Percentiles rank a stretch among this genome's conserved stretches.
Conservation (phyloP, 2,329 filamentous ascomycete genomes). For the Trichoderma aggressivum region DNA sequence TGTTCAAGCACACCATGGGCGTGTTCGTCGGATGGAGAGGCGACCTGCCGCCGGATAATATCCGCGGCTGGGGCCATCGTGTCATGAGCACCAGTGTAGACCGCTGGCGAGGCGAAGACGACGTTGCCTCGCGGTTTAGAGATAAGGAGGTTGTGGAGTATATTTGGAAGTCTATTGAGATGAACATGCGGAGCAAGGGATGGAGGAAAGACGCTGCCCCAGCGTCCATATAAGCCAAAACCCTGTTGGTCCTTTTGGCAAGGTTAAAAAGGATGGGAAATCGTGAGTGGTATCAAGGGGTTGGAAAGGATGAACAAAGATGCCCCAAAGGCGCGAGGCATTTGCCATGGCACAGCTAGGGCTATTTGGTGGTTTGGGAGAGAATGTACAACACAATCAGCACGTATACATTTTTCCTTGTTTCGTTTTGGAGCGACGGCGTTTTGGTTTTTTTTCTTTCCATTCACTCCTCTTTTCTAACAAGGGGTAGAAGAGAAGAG, state of each 20-base stretch:
- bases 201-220: slow-evolving; percentile 74
- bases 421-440: slow-evolving; percentile 29
- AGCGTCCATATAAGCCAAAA: slow-evolving; percentile 38
- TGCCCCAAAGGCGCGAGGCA: slow-evolving; percentile 19
- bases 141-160: slow-evolving; percentile 90
- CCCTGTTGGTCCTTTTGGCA: not conserved
- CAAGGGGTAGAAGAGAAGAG: not conserved
- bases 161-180: slow-evolving; percentile 88
- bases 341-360: not conserved
- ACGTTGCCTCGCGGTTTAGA: slow-evolving; percentile 65
- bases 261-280: not conserved
- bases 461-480: not conserved
- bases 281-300: not conserved
- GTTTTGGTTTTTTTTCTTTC: slow-evolving; percentile 25
- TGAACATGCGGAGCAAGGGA: slow-evolving; percentile 78
- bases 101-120: slow-evolving; percentile 64
- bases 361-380: not conserved
- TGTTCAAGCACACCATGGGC: slow-evolving; percentile 85
- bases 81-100: slow-evolving; percentile 80
- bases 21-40: slow-evolving; percentile 90
- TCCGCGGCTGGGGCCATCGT: slow-evolving; percentile 81
- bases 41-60: slow-evolving; percentile 71
- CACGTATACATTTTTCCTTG: not conserved
- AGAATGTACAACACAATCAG: slow-evolving; percentile 11
- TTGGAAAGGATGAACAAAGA: not conserved